Evolutionary conservation across 2,329 filamentous ascomycete genomes (phyloP), one percentile per base, ranked within the genome.

Genomic region (Dendrostoma leiphaemia): DNA sequence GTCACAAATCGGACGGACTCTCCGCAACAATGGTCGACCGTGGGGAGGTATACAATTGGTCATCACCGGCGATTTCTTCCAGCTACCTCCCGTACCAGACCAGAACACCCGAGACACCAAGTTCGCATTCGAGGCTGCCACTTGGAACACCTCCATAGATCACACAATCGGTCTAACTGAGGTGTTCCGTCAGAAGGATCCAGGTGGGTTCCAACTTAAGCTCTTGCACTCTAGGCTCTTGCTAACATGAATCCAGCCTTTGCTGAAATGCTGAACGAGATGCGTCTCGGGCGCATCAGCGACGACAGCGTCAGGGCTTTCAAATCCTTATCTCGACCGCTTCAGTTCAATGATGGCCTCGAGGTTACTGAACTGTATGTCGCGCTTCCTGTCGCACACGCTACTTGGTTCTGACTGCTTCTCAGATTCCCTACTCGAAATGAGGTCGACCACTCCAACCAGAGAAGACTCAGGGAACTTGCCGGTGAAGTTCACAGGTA

Each of bases 51-150:
- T 99, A 43, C 94, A 99, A 63, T 80, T 99, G 28, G 83, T 99
- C 53, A 90, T 99, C 56, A 99, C 94, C 0, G 94, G 94, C 3
- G 94, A 99, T 65, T 99, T 99, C 72, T 99, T 99, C 71, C 94
- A 99, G 68, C 74, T 99, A 3, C 94, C 94, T 1, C 94, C 94
- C 1, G 94, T 99, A 1, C 92, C 93, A 1, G 92, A 97, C 32
- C 76, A 76, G 37, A 84, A 82, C 38, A 83, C 85, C 49, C 74
- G 77, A 44, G 80, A 86, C 24, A 84, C 87, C 44, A 96, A 91
- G 66, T 99, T 99, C 69, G 88, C 92, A 0, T 99, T 99, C 67
- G 90, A 96, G 64, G 92, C 92, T 7, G 83, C 83, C 3, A 96
- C 92, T 0, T 99, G 95, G 94, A 86, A 80, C 54, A 96, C 91